Conservation (phyloP, 78 protist genomes). For the Cavenderia fasciculata region DNA sequence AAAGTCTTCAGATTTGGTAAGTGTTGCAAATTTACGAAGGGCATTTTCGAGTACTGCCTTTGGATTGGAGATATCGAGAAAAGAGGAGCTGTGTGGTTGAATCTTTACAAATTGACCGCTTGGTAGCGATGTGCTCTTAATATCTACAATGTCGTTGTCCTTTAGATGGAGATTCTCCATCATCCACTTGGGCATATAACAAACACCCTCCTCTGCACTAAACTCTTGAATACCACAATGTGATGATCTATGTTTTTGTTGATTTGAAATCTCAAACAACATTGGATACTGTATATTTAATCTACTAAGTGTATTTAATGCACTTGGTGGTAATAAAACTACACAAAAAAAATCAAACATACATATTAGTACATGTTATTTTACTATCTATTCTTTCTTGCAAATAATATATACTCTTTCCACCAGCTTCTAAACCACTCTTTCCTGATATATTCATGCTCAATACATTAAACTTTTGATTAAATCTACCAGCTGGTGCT, state of each 20-base stretch:
- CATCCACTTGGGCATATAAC: constrained; percentile 90
- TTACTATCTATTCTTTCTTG: no score
- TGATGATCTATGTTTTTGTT: constrained; percentile 37
- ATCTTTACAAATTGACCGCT: constrained; percentile 83
- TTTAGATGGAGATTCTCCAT: constrained; percentile 75
- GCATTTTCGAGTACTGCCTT: constrained; percentile 89
- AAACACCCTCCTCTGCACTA: constrained; percentile 88
- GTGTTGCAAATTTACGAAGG: constrained; percentile 77
- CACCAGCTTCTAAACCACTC: constrained; percentile 56
- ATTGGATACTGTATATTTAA: constrained; percentile 78
- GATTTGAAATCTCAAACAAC: constrained; percentile 76
- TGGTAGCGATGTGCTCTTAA: constrained; percentile 69
- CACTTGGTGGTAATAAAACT: constrained; percentile 77
- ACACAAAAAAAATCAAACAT: neutral
- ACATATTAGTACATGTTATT: no score
- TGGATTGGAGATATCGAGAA: constrained; percentile 90
- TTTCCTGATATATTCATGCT: constrained; percentile 20
- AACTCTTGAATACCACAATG: constrained; percentile 92
- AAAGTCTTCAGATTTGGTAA: constrained; percentile 85
- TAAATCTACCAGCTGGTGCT: constrained; percentile 41
- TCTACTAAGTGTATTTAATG: constrained; percentile 62
- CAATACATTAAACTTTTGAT: constrained; percentile 30
- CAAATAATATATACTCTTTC: constrained; percentile 78
- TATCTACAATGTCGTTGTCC: constrained; percentile 49
- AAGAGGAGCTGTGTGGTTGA: constrained; percentile 87